Evolutionary conservation across 2,329 filamentous ascomycete genomes (phyloP), one percentile per base, ranked within the genome.

Genomic region (Sclerotinia trifoliorum): DNA sequence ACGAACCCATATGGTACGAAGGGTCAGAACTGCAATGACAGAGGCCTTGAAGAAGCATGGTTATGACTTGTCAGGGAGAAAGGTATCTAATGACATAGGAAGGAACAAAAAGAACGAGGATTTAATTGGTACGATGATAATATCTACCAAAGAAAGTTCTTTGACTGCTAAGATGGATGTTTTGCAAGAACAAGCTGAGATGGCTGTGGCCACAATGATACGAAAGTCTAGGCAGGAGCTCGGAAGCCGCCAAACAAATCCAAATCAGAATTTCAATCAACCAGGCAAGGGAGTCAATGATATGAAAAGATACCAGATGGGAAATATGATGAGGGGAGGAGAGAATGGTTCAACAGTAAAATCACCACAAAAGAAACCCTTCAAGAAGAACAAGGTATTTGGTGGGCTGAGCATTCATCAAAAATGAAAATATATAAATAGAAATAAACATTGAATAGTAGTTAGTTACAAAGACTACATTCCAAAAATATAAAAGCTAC

Each of bases 1-100:
- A n/a, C 79, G 85, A 26, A 81, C 80, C 17, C 81, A 80, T 76
- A 77, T 77, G 32, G 76, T 76, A 32, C 79, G 81, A 69, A 80
- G 82, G 73, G 71, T 82, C 39, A 78, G 80, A 55, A 71, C 77
- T 42, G 83, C 83, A 3, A 81, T 87, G 60, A 72, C 73, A 56
- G 76, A 80, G 61, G 81, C 81, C 17, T 73, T 87, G 74, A 78
- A 76, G 68, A 78, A 77, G 29, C 77, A 77, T 64, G 85, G 85
- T 3, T 84, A 79, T 73, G 78, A 81, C 71, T 66, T 64, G 15
- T 72, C 76, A 68, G 76, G 77, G 5, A 70, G 60, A 35, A 54
- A 63, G 35, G 58, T 76, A 32, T 51, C 67, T 21, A 61, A 24
- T 24, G 29, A n/a, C n/a, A 61, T 58, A 35, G 24, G 11, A 4